Base-by-base conservation (phyloP, 2,329 filamentous ascomycete genomes). In the Escovopsis sp. region DNA sequence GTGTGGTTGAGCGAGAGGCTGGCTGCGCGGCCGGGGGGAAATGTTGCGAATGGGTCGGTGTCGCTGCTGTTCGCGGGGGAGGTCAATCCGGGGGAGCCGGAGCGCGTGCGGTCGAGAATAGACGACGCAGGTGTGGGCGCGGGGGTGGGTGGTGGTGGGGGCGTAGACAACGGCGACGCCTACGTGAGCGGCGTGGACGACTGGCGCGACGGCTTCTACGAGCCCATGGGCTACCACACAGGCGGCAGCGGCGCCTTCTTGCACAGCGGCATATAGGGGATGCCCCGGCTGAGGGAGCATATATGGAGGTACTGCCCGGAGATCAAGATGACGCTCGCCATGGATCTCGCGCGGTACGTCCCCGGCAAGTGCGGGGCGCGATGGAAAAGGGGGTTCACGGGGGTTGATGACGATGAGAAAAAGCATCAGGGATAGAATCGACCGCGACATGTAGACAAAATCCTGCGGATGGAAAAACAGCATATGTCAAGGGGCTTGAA, bases 171-270 rank as follows among this genome's bases (percentile, higher is more conserved):
- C n/a, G n/a, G n/a, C n/a, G n/a, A n/a, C n/a, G n/a, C n/a, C n/a
- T n/a, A n/a, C n/a, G 21, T 11, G 21, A 23, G 4, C 8, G 21
- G 11, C 8, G 21, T 7, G 21, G 21, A 69, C 47, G 58, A 63
- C 46, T 68, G 63, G 61, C 58, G 66, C 13, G 45, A 61, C n/a
- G 65, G 66, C 12, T 64, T 61, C 44, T 70, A 70, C 46, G 61
- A 70, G 47, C 69, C 70, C 12, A 69, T 73, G 68, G 70, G 70
- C 30, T 73, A 70, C 47, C 69, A 74, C 47, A 68, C 65, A 1
- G 68, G 67, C 16, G 61, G 61, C 7, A 62, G 61, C 36, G 68
- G 69, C 33, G 47, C 46, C 11, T 58, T 48, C 35, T 50, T 72
- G 14, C 62, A 67, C 40, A 39, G 45, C 10, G 53, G 50, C 2